Evolutionary conservation across 768 basidiomycete genomes (phyloP).

Genomic region (Rhizopogon vinicolor): DNA sequence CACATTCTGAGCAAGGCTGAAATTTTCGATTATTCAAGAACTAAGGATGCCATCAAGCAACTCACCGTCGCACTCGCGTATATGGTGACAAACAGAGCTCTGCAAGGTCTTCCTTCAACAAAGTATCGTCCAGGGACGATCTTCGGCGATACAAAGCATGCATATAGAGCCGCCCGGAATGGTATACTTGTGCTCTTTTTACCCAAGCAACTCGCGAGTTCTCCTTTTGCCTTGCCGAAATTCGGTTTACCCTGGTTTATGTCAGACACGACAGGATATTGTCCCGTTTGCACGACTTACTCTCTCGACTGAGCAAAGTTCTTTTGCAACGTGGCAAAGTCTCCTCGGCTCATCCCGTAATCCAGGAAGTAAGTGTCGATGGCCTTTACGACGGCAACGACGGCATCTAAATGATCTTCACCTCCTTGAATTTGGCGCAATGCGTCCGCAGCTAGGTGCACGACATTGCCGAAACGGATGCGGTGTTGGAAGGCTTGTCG

Average conservation of each 20-base stretch:
- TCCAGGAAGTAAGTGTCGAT: conserved; percentile 74
- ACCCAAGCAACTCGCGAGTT: conserved; percentile 72
- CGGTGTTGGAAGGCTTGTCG: conserved; percentile 56
- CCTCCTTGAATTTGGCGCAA: conserved; percentile 57
- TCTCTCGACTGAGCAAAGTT: conserved; percentile 27
- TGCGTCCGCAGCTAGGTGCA: conserved; percentile 62
- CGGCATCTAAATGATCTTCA: conserved; percentile 86
- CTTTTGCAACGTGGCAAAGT: conserved; percentile 60
- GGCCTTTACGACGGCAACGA: conserved; percentile 65
- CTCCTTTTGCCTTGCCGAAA: conserved; percentile 68
- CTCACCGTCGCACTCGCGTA: conserved; percentile 69
- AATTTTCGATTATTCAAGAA: conserved; percentile 3
- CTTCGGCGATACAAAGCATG: conserved; percentile 72
- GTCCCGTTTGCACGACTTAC: conserved; percentile 9
- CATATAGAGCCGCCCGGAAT: conserved; percentile 72
- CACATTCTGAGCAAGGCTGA: conserved; percentile 65
- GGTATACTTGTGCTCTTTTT: conserved; percentile 77
- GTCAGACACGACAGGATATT: neutral
- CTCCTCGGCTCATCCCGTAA: conserved; percentile 57
- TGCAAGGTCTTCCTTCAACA: conserved; percentile 58
- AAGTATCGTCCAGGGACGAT: conserved; percentile 65
- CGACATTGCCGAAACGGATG: conserved; percentile 58
- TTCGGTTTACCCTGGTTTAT: conserved; percentile 50
- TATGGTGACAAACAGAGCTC: conserved; percentile 79
- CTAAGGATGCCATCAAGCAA: neutral